Percentiles rank a stretch among this genome's conserved stretches.
Evolutionary conservation across 2,329 filamentous ascomycete species (phyloP).

Genomic region (Cercospora zeina): DNA sequence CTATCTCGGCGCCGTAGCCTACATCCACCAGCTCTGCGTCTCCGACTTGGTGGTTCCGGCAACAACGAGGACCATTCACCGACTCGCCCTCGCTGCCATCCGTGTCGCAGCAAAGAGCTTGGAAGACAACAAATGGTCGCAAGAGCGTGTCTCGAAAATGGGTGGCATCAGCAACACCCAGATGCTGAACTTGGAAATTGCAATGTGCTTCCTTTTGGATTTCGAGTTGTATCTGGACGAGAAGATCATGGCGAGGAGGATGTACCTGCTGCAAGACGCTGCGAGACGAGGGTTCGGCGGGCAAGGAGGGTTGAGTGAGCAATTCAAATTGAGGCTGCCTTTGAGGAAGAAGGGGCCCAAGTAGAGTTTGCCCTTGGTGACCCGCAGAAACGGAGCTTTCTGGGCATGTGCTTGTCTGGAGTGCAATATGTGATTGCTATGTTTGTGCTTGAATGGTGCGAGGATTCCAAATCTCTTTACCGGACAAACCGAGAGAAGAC

Average conservation of each 20-base stretch:
- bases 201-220: slow-evolving; percentile 65
- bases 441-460: background rate
- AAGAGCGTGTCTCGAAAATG: slow-evolving; percentile 79
- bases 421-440: background rate
- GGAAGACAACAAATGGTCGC: slow-evolving; percentile 88
- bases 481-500: background rate
- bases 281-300: slow-evolving; percentile 34
- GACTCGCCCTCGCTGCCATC: slow-evolving; percentile 78
- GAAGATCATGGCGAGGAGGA: slow-evolving; percentile 37
- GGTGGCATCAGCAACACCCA: slow-evolving; percentile 83
- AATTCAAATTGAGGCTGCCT: slow-evolving; percentile 39
- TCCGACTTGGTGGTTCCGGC: slow-evolving; percentile 73
- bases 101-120: slow-evolving; percentile 90
- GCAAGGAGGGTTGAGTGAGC: slow-evolving; percentile 32
- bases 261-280: slow-evolving; percentile 41
- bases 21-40: slow-evolving; percentile 80
- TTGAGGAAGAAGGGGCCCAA: slow-evolving; percentile 28
- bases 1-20: slow-evolving; percentile 83
- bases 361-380: slow-evolving; percentile 8
- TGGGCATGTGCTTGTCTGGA: background rate
- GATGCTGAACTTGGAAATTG: slow-evolving; percentile 81
- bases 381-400: background rate
- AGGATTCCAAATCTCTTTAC: background rate
- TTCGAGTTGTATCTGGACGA: slow-evolving; percentile 64
- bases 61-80: slow-evolving; percentile 80